Evolutionary conservation across 441 rosid genomes (phyloP).

Genomic region (Codiaeum variegatum): DNA sequence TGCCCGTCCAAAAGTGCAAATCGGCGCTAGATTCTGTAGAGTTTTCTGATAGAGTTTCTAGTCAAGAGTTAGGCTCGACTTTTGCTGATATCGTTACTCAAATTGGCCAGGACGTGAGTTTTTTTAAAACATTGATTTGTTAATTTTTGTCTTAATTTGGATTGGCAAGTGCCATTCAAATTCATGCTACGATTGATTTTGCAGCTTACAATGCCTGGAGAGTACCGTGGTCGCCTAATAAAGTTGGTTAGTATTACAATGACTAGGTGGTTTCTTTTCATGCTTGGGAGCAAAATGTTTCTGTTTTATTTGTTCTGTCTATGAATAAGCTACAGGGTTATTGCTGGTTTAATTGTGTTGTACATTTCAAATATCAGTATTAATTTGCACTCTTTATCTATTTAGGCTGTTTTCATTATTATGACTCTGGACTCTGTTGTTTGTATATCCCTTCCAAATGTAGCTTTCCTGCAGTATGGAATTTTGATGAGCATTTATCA

Average conservation of each 20-base stretch:
- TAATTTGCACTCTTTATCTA: neutral
- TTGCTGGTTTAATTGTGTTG: neutral
- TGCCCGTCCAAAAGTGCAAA: conserved; percentile 86
- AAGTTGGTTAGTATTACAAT: conserved; percentile 69
- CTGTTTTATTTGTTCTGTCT: neutral
- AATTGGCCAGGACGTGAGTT: conserved; percentile 87
- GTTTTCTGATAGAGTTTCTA: conserved; percentile 49
- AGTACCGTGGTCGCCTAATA: conserved; percentile 72
- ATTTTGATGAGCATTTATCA: neutral
- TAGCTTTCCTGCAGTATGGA: neutral
- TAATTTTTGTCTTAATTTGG: neutral
- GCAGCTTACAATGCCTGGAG: conserved; percentile 92
- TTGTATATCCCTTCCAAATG: neutral
- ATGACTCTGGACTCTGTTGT: neutral
- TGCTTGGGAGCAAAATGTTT: neutral
- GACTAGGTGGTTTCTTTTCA: neutral
- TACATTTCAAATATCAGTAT: neutral
- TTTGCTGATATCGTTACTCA: conserved; percentile 87
- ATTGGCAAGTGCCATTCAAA: too few relatives aligned
- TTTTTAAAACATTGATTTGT: neutral
- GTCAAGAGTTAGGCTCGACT: conserved; percentile 56
- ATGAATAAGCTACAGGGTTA: neutral
- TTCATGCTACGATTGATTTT: conserved; percentile 18
- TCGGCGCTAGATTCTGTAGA: conserved; percentile 62
- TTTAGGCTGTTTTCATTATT: neutral